Base-by-base conservation (phyloP, 192 early-diverging fungal genomes). In the Coemansia sp. region DNA sequence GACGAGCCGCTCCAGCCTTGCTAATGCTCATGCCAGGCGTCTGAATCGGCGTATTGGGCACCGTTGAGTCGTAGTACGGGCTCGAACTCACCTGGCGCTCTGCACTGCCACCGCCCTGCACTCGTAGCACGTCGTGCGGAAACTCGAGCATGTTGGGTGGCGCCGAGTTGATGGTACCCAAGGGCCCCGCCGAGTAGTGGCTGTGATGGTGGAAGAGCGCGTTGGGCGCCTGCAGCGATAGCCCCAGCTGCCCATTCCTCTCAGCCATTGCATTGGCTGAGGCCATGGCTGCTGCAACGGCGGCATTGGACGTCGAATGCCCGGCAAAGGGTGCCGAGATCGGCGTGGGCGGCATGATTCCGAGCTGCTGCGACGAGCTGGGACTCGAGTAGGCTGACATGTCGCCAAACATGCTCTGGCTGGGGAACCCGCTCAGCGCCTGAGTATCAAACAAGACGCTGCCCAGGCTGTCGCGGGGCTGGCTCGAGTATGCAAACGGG, bases 131-230 rank as follows among this genome's bases (percentile, higher is more conserved):
- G 23, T 81, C 64, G 1, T 53, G 56, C 0, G 78, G 42, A 16
- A 81, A 81, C 70, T 81, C 78, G 12, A 81, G 59, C 52, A 81
- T 64, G 52, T 81, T 64, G 0, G 78, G 38, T 18, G 78, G 78
- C 10, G 78, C 78, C 28, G 78, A 81, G 61, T 42, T 76, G 35
- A 68, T 41, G 0, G 67, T 56, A 8, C 55, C 57, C 45, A 75
- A 18, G 23, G 61, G 61, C 2, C 52, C 57, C 0, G 43, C 18
- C 6, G 43, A 47, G 43, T 47, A 16, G 43, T 42, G 34, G 45
- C 31, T 9, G 4, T 38, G 45, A 53, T 43, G 45, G 7, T 58
- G 52, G 25, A 18, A 37, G 13, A 71, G 31, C 5, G 68, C 18
- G 9, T 43, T 50, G 0, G 58, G 12, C 10, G 61, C 6, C 36